Percentiles rank a stretch among this genome's conserved stretches.
These are phyloP conservation scores for Parastagonospora nodorum DNA, from an alignment of 2,329 filamentous ascomycete genomes.

Conservation along the genomic window DNA sequence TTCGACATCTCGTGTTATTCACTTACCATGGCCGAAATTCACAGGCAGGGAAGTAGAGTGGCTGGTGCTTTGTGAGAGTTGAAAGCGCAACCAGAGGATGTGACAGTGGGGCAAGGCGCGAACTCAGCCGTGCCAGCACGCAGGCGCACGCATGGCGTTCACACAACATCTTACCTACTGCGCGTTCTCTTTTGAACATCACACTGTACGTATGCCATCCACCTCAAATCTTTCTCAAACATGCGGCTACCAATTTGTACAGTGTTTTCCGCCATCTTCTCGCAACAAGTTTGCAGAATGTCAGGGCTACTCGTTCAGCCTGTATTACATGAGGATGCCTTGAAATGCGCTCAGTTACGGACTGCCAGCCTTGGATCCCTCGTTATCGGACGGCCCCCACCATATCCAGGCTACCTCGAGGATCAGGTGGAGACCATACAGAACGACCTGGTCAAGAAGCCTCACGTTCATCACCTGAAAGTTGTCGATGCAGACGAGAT, in stretches of 20 bases:
- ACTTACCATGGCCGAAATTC: no score
- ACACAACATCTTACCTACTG: not conserved
- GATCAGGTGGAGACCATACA: conserved; percentile 1
- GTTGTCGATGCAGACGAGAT: not conserved
- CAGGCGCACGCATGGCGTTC: no score
- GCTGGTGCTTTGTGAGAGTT: no score
- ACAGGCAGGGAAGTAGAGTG: no score
- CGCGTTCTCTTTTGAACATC: not conserved
- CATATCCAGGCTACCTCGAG: not conserved
- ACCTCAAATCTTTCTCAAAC: not conserved
- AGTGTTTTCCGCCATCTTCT: not conserved
- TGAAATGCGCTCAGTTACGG: not conserved
- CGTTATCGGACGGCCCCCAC: conserved; percentile 1
- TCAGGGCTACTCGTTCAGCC: not conserved
- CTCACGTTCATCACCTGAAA: not conserved
- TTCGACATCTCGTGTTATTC: no score
- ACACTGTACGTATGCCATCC: not conserved
- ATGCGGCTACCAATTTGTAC: not conserved
- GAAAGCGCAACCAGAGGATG: no score
- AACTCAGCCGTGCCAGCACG: no score
- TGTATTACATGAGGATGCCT: not conserved
- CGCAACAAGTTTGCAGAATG: not conserved
- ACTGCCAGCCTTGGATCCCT: not conserved
- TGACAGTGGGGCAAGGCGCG: no score
- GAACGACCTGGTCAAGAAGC: conserved; percentile 1